Base-by-base conservation (phyloP, 208 protist species). In the Ichthyophonus hoferi region DNA sequence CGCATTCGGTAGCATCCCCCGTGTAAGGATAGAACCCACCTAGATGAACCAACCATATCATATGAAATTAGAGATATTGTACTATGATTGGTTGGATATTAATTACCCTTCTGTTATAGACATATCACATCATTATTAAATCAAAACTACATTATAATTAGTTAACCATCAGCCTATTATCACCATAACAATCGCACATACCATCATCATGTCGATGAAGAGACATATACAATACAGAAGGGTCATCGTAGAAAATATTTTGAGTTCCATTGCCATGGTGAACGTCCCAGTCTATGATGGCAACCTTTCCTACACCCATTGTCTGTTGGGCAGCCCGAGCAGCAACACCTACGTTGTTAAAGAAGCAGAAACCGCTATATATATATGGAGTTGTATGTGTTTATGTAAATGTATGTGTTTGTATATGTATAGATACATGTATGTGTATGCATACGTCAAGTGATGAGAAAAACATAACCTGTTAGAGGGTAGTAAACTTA, bases 191-290 rank as follows among this genome's bases (percentile, higher is more conserved):
- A n/a, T n/a, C n/a, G n/a, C n/a, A 81, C 31, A 88, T 87, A 35
- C 93, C 94, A 31, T 93, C 93, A 67, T 93, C 92, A 91, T 97
- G 95, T 79, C 97, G 94, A 89, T 99, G 97, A 2, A 99, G 92
- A 1, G 94, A 97, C 17, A 99, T 91, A 79, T 97, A 97, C 0
- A 98, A 92, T 1, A 91, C 83, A 14, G 17, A 81, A 35, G 89
- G 89, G 35, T 91, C 83, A 58, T 93, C 90, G 41, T 97, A 95
- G 42, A 97, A 96, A 85, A 97, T 95, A n/a, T 93, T 89, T 34
- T 96, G 94, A 7, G 94, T 97, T 35, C 96, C 96, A 90, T 97
- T 96, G 35, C 96, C 96, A 87, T 97, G 96, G 89, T 97, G 96
- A 1, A 98, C 93, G 89, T 98, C 96, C 89, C 90, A 93, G 79